Percentiles rank a stretch among this genome's conserved stretches.
Evolutionary conservation across 345 rosid species (phyloP).

Genomic region (Xanthoceras sorbifolium): DNA sequence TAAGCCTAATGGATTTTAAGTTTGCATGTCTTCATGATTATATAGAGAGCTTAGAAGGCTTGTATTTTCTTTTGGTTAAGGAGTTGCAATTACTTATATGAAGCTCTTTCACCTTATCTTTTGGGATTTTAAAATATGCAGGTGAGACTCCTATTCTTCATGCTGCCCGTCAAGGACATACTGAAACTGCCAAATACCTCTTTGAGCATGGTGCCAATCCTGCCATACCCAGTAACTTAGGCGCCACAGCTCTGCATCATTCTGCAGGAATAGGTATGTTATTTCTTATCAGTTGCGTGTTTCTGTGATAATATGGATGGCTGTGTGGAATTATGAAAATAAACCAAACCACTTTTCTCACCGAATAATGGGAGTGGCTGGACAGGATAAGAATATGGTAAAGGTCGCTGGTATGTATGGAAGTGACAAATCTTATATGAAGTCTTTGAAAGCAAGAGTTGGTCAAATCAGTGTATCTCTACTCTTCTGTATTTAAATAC

Average conservation of each 20-base stretch:
- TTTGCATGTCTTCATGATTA: background rate
- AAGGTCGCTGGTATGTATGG: background rate
- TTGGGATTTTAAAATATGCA: conserved; percentile 32
- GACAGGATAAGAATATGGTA: background rate
- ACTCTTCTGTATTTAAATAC: background rate
- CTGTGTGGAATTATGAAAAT: background rate
- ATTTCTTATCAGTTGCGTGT: background rate
- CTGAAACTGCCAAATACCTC: conserved; percentile 70
- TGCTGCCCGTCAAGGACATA: conserved; percentile 92
- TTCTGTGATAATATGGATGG: background rate
- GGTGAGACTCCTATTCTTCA: conserved; percentile 94
- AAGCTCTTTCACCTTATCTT: conserved; percentile 3
- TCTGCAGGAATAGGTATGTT: conserved; percentile 76
- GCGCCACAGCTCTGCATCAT: conserved; percentile 90
- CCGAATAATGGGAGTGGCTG: background rate
- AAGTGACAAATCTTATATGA: background rate
- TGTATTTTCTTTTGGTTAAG: background rate
- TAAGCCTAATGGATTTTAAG: background rate
- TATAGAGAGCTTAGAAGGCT: background rate
- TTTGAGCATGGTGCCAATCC: conserved; percentile 79
- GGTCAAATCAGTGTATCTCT: background rate
- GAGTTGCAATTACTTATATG: background rate
- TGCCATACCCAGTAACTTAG: conserved; percentile 71
- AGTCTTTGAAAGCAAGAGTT: background rate
- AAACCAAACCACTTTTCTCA: background rate